Base-by-base conservation (phyloP, 768 basidiomycete genomes). In the Termitomyces sp. region DNA sequence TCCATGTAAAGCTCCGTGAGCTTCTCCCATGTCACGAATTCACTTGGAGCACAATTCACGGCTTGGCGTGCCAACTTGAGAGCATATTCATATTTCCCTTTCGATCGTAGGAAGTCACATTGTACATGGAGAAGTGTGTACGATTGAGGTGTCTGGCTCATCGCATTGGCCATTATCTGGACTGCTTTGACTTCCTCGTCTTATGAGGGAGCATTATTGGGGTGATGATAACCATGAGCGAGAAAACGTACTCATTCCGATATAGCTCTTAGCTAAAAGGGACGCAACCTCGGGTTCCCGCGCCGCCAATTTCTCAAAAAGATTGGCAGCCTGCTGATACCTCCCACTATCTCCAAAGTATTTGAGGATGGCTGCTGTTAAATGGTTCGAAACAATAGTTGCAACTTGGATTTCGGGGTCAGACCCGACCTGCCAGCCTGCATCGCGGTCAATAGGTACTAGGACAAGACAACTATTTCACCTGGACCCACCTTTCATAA, bases 321-420 rank as follows among this genome's bases (percentile, higher is more conserved):
- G 74, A 67, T 97, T 97, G 0, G 94, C 94, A 1, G 90, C 91
- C 42, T 82, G 88, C 53, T 94, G 88, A 64, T 80, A 91, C 54
- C 96, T 79, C 53, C 87, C 94, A 53, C 91, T 87, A 65, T 94
- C 91, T 2, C 94, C 91, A 64, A 99, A 98, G 71, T 98, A 98
- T 68, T 98, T 98, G 78, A 98, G 82, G 62, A 98, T 82, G 0
- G 91, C 96, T 11, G 94, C 88, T 0, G 94, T 95, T 23, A 99
- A 80, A 68, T 98, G 97, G 68, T 99, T 99, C 23, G 94, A 95
- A 5, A 97, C 93, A 30, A 94, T 79, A 3, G 94, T 96, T 1
- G 97, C 97, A 14, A 99, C 96, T 68, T 99, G 97, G 23, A 98
- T 96, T 71, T 99, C 97, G 0, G 97, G 97, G 61, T 98, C 97